Evolutionary conservation across 2,329 filamentous ascomycete genomes (phyloP).

Genomic region (Ophiostoma sp.): DNA sequence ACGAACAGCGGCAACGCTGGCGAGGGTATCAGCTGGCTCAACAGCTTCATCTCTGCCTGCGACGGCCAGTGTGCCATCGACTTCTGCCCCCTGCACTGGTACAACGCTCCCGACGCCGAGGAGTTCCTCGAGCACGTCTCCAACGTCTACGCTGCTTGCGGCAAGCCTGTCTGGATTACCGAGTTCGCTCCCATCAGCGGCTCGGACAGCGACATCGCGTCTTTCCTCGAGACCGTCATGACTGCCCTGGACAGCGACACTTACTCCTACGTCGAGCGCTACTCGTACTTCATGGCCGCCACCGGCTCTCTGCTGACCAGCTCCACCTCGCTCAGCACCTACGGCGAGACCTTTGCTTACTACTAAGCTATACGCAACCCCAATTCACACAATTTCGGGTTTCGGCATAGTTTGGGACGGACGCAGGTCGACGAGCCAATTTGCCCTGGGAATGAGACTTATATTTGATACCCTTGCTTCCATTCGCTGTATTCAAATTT

Average conservation of each 20-base stretch:
- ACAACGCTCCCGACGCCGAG: conserved; percentile 45
- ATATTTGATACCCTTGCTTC: conserved; percentile 25
- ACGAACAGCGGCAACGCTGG: conserved; percentile 50
- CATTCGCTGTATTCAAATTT: conserved; percentile 10
- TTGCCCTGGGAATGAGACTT: conserved; percentile 18
- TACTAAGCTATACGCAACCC: conserved; percentile 17
- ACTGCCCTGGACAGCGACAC: conserved; percentile 43
- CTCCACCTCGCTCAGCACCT: conserved; percentile 38
- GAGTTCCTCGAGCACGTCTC: conserved; percentile 52
- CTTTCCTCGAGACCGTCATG: conserved; percentile 48
- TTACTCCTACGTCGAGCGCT: conserved; percentile 48
- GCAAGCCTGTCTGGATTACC: conserved; percentile 56
- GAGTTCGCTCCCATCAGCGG: conserved; percentile 54
- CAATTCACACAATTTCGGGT: not conserved
- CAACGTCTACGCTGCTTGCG: conserved; percentile 43
- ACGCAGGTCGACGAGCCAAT: conserved; percentile 9
- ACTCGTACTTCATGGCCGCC: conserved; percentile 53
- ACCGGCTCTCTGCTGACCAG: conserved; percentile 41
- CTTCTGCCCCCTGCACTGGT: conserved; percentile 61
- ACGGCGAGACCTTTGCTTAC: conserved; percentile 48
- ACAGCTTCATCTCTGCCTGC: conserved; percentile 49
- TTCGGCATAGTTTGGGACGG: conserved; percentile 14
- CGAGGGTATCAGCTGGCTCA: conserved; percentile 53
- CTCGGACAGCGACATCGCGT: conserved; percentile 38
- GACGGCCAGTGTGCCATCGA: conserved; percentile 48